Evolutionary conservation across 1,139 yeast species (phyloP), one percentile per base, ranked within the genome.

Genomic region (Debaryomyces psychrophilus): DNA sequence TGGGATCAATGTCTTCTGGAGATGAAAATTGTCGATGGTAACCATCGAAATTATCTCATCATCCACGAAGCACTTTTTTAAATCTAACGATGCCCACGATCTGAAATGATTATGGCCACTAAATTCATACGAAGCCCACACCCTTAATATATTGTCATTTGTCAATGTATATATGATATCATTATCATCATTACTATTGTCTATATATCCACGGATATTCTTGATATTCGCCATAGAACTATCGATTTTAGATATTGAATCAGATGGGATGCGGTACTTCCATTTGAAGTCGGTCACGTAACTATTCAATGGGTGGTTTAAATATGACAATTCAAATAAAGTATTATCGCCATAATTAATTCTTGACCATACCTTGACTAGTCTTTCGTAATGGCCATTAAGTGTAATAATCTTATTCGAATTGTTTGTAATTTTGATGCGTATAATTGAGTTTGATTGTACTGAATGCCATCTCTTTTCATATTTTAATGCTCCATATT

Each of bases 351-450:
- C 93, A 57, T 84, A 87, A 9, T 86, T 80, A 3, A 84, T 71
- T 39, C 97, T 71, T 43, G 84, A 76, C 96, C 97, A 92, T 4
- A 90, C 75, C 59, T 88, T 89, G 28, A 88, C 82, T 11, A 85
- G 68, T 41, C 77, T 71, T 60, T 89, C 96, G 58, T 77, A 80
- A 39, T 68, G 68, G 0, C 85, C 83, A 40, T 81, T 75, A 43
- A 86, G 77, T 11, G 68, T 57, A 3, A 92, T 85, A 22, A 92
- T 81, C 42, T 84, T 71, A 48, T 79, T 79, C 0, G 90, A 81
- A 53, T 85, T 85, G 20, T 79, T 82, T 0, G 95, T 82, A 37
- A 85, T 79, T 31, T 71, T 68, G 5, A 83, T 77, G 41, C 68
- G 60, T 44, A 76, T 74, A 0, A 84, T 81, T 0, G 89, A 84